Conservation (phyloP, 495 filamentous ascomycete species). For the Rhypophila decipiens region DNA sequence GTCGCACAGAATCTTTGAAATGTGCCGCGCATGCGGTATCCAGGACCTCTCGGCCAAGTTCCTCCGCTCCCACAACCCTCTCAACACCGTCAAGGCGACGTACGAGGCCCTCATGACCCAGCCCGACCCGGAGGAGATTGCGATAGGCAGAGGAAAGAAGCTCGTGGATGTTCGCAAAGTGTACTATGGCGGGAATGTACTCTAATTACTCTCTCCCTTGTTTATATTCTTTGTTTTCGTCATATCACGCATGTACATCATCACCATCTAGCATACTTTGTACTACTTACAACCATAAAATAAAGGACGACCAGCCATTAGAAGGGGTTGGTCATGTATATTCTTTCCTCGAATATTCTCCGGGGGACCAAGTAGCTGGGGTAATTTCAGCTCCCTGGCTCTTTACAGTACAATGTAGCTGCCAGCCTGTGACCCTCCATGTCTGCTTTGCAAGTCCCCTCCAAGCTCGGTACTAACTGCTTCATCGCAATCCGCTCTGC, state of each 20-base stretch:
- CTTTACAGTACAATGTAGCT: too few relatives aligned
- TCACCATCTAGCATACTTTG: too few relatives aligned
- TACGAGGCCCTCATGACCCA: constrained; percentile 77
- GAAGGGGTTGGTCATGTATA: too few relatives aligned
- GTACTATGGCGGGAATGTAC: constrained; percentile 81
- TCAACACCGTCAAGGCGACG: constrained; percentile 93
- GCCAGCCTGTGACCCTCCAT: too few relatives aligned
- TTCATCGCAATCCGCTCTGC: too few relatives aligned
- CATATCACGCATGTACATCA: neutral
- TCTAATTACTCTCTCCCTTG: constrained; percentile 16
- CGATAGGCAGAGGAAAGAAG: constrained; percentile 81
- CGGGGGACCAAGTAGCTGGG: too few relatives aligned
- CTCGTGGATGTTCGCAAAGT: constrained; percentile 93
- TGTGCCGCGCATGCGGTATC: constrained; percentile 77
- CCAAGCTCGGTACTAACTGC: too few relatives aligned
- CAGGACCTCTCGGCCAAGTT: constrained; percentile 77
- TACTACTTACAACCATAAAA: neutral
- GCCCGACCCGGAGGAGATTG: constrained; percentile 79
- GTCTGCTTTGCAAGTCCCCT: too few relatives aligned
- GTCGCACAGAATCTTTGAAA: constrained; percentile 86
- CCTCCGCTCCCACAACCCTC: constrained; percentile 74
- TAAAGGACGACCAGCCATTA: neutral
- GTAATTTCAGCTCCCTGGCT: too few relatives aligned
- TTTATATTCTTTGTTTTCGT: neutral
- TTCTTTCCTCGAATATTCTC: too few relatives aligned